Evolutionary conservation across 306 rosid species (phyloP).

Genomic region (Clitoria ternatea): DNA sequence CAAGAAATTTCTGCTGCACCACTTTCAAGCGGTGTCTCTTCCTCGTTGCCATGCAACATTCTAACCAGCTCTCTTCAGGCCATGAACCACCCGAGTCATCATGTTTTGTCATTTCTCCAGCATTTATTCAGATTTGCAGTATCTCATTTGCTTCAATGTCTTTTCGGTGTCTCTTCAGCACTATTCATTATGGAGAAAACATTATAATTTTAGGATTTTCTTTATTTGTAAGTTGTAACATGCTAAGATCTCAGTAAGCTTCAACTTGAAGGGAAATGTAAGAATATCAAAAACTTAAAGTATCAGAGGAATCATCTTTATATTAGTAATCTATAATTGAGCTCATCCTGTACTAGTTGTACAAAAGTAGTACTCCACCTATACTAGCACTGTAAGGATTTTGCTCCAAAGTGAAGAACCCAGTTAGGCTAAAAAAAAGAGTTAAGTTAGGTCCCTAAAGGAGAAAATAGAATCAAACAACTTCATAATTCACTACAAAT

Average conservation of each 20-base stretch:
- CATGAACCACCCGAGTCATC: neutral
- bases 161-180: neutral
- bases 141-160: neutral
- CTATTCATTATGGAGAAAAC: constrained; percentile 7
- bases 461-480: neutral
- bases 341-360: neutral
- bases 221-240: neutral
- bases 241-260: neutral
- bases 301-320: neutral
- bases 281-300: neutral
- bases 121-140: neutral
- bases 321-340: neutral
- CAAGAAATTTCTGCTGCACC: neutral
- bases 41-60: constrained; percentile 12
- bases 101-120: neutral
- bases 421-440: neutral
- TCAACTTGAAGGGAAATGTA: neutral
- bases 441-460: neutral
- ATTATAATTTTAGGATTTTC: neutral
- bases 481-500: neutral
- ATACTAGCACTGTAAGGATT: neutral
- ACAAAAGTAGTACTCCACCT: neutral
- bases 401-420: neutral
- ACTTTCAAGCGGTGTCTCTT: neutral
- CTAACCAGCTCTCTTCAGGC: neutral